Base-by-base conservation (phyloP, 768 basidiomycete species). In the Boletales sp. region DNA sequence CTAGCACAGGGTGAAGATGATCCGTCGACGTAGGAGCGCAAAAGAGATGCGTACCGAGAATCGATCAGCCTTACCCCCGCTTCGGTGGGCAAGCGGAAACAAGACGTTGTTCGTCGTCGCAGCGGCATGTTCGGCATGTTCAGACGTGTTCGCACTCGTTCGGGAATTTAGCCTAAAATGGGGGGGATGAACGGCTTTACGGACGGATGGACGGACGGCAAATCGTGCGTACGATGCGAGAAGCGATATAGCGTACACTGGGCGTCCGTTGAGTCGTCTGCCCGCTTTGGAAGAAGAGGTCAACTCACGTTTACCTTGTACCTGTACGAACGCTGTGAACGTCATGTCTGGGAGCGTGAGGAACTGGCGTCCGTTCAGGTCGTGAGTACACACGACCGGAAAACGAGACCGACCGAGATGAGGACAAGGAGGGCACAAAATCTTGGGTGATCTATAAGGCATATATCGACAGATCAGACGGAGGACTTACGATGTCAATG, bases 181-280 rank as follows among this genome's bases (percentile, higher is more conserved):
- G 24, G 24, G 24, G 24, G 24, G 3, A 27, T 27, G 24, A 27
- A 27, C 24, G 24, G 6, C 24, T 27, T 27, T 27, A 27, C 24
- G 24, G 24, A 27, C 24, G 24, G 24, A 27, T 6, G 24, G 24
- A 27, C 24, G 24, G 24, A 27, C 24, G 7, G 24, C 24, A 6
- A 27, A 27, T 6, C 2, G 39, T 18, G 49, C 58, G 29, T 17
- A 60, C 58, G 48, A 59, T 38, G 58, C 51, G 13, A 53, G 39
- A 12, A 53, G 43, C n/a, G 58, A 60, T 39, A 60, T 39, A 1
- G 54, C 58, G 19, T 60, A 56, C 14, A 57, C 58, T 57, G 8
- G 10, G 34, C 24, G 7, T 27, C 6, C 24, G 24, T 27, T 27
- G 24, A 27, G 24, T 7, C 24, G 24, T 27, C 24, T 17, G 30